Evolutionary conservation across 2,329 filamentous ascomycete genomes (phyloP).

Genomic region (Drechslerella coelobrocha): DNA sequence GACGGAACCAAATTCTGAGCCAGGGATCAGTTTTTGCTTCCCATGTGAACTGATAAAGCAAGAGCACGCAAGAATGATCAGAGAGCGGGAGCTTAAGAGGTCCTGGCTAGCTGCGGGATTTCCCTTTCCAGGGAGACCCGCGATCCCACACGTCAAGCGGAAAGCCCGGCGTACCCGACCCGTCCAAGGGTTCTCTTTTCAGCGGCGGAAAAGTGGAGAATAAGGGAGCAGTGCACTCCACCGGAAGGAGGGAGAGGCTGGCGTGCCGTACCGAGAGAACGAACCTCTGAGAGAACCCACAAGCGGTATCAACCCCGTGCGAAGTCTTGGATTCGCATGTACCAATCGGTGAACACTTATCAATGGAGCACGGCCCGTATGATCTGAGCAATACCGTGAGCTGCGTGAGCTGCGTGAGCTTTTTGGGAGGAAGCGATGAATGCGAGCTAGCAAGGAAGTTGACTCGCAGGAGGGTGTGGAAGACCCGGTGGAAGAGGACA

Average conservation of each 20-base stretch:
- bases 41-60: constrained; percentile 35
- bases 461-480: not conserved
- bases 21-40: constrained; percentile 29
- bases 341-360: not conserved
- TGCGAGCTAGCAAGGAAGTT: not conserved
- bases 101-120: constrained; percentile 49
- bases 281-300: not conserved
- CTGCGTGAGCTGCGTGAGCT: not conserved
- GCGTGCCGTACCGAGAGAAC: not conserved
- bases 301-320: not conserved
- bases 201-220: constrained; percentile 35
- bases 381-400: not conserved
- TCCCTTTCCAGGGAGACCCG: constrained; percentile 31
- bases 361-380: not conserved
- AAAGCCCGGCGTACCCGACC: constrained; percentile 45
- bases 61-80: constrained; percentile 49
- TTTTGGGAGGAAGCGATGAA: no score
- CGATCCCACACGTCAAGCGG: constrained; percentile 48
- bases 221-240: constrained; percentile 23
- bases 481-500: not conserved
- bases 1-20: constrained; percentile 25
- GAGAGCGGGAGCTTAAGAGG: constrained; percentile 42
- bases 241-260: not conserved
- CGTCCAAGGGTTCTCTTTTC: constrained; percentile 23
- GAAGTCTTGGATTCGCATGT: not conserved